Percentiles rank a stretch among this genome's conserved stretches.
Conservation (phyloP, 2,329 filamentous ascomycete genomes). For the Monosporascus sp. region DNA sequence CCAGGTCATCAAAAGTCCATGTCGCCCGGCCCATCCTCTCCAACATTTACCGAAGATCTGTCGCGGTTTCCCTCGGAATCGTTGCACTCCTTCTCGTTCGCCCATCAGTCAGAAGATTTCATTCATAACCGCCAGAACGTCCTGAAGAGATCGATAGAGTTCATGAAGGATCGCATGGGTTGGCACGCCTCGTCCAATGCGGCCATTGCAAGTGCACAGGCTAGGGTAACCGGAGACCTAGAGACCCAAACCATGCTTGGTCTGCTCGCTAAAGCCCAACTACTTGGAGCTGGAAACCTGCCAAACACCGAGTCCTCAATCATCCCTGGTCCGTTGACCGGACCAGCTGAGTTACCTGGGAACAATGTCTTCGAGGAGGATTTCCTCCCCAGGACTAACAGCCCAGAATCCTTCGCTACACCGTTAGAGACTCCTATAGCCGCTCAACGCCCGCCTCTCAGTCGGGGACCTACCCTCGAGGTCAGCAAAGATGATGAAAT, state of each 20-base stretch:
- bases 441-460: neutral
- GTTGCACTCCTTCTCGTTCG: conserved; percentile 96
- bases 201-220: conserved; percentile 76
- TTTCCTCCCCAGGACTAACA: conserved; percentile 56
- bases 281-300: conserved; percentile 65
- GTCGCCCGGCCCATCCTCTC: conserved; percentile 62
- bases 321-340: conserved; percentile 64
- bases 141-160: conserved; percentile 88
- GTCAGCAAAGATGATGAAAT: conserved; percentile 3
- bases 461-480: neutral
- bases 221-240: conserved; percentile 73
- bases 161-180: conserved; percentile 88
- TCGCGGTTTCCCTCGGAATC: conserved; percentile 92
- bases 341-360: conserved; percentile 66
- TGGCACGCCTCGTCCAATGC: conserved; percentile 68
- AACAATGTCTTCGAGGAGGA: conserved; percentile 82
- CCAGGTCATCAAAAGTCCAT: conserved; percentile 49
- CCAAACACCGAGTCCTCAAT: conserved; percentile 40
- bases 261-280: conserved; percentile 72
- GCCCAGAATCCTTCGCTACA: conserved; percentile 40
- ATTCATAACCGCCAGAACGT: conserved; percentile 90
- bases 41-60: conserved; percentile 80
- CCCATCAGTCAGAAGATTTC: conserved; percentile 88
- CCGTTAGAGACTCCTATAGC: conserved; percentile 30
- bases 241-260: conserved; percentile 91